phyloP scores from a whole-genome alignment of 225 moss, liverwort and hornwort genomes.

The Bryoerythrophyllum caledonicum region DNA sequence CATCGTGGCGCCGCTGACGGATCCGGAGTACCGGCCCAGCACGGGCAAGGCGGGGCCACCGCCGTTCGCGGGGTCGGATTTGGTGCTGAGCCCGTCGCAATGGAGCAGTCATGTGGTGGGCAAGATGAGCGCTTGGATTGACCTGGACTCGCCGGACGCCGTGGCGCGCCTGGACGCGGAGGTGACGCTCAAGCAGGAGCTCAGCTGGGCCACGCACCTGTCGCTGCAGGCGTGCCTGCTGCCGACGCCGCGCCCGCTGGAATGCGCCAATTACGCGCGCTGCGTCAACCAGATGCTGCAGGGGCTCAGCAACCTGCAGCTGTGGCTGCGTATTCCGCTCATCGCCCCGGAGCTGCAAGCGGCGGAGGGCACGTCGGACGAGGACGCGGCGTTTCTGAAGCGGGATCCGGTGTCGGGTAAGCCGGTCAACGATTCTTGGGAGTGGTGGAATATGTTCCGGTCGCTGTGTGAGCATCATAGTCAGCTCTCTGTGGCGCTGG shows the following conservation, averaged over 20 bases:
- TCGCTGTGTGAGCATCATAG: constrained; percentile 93
- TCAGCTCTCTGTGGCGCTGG: constrained; percentile 93
- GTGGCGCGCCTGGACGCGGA: constrained; percentile 74
- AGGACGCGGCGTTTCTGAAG: constrained; percentile 77
- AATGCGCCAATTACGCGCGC: constrained; percentile 91
- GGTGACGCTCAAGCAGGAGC: constrained; percentile 80
- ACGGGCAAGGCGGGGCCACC: too few relatives aligned
- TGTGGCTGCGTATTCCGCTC: constrained; percentile 91
- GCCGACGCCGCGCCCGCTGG: constrained; percentile 78
- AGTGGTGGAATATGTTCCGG: constrained; percentile 99
- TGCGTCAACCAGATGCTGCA: constrained; percentile 91
- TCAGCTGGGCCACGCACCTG: constrained; percentile 97
- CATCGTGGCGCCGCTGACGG: constrained; percentile 86
- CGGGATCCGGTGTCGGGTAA: constrained; percentile 80
- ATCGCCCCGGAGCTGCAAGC: constrained; percentile 82
- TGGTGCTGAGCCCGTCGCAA: constrained; percentile 96
- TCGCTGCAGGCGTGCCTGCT: constrained; percentile 93
- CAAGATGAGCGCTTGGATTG: constrained; percentile 91
- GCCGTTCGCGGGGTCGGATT: constrained; percentile 93
- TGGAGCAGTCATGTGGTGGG: constrained; percentile 99
- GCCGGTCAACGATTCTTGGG: constrained; percentile 92
- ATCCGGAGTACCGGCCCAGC: constrained; percentile 89
- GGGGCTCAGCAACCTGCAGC: constrained; percentile 87
- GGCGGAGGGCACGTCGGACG: constrained; percentile 71
- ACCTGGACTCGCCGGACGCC: constrained; percentile 68